phyloP scores from a whole-genome alignment of 805 yeast genomes.

The Candida ponderosae region DNA sequence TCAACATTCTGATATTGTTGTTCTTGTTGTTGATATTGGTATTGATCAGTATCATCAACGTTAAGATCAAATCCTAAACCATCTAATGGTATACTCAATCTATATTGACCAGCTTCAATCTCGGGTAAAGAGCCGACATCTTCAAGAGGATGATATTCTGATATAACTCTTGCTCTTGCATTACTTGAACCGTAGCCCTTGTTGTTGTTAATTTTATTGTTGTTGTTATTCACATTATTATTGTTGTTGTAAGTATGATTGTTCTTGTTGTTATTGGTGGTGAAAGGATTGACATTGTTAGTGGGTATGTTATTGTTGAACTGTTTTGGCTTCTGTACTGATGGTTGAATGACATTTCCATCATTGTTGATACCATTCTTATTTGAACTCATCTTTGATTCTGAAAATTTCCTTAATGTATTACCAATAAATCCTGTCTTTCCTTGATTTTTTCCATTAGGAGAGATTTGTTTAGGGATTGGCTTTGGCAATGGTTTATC shows the following conservation, averaged over 20 bases:
- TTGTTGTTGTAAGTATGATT: no score
- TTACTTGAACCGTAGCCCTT: background rate
- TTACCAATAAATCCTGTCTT: background rate
- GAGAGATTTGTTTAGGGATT: background rate
- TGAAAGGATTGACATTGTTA: background rate
- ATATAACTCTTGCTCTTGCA: constrained; percentile 9
- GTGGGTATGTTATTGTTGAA: constrained; percentile 1
- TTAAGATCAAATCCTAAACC: constrained; percentile 14
- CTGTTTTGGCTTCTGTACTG: constrained; percentile 1
- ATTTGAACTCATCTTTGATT: background rate
- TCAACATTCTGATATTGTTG: background rate
- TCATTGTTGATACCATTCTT: background rate
- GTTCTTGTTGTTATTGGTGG: background rate
- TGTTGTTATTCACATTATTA: no score
- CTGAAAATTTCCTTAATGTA: background rate
- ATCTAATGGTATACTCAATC: constrained; percentile 19
- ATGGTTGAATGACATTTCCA: background rate
- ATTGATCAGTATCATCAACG: constrained; percentile 1
- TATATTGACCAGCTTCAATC: constrained; percentile 18
- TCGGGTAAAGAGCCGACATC: constrained; percentile 14
- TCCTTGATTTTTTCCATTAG: background rate
- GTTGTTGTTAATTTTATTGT: constrained; percentile 6
- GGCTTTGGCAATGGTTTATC: constrained; percentile 2
- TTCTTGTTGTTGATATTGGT: background rate
- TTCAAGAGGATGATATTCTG: constrained; percentile 19